A percentile compares a stretch with the other conserved stretches of the same genome.
phyloP scores from a whole-genome alignment of 129 eudicot genomes.

The Deinandra increscens region DNA sequence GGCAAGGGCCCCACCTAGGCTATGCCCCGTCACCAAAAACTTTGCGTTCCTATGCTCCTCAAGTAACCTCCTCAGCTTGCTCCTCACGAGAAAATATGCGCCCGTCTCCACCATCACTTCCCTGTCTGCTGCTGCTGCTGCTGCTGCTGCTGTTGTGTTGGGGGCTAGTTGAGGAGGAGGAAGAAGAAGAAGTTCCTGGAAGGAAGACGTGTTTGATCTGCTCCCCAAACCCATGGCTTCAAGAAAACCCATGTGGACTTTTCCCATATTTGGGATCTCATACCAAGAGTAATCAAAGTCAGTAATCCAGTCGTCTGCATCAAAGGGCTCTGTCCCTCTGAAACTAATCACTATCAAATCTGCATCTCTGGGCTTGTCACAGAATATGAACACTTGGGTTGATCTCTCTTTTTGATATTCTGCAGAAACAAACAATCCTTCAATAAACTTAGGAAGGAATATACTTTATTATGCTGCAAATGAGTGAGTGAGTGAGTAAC shows the following conservation, averaged over 20 bases:
- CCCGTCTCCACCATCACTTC: slow-evolving; percentile 30
- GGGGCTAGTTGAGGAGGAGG: too few relatives aligned
- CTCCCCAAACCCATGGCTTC: slow-evolving; percentile 89
- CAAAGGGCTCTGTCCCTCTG: slow-evolving; percentile 95
- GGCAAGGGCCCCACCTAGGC: slow-evolving; percentile 95
- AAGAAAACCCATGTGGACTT: slow-evolving; percentile 87
- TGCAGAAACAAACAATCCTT: slow-evolving; percentile 17
- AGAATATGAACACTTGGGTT: slow-evolving; percentile 80
- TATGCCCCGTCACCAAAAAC: slow-evolving; percentile 84
- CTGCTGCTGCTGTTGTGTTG: too few relatives aligned
- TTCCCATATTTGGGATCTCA: slow-evolving; percentile 70
- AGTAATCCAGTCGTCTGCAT: slow-evolving; percentile 86
- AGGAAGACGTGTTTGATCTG: slow-evolving; percentile 56
- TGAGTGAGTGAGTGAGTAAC: too few relatives aligned
- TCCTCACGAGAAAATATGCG: slow-evolving; percentile 60
- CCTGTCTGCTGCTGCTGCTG: too few relatives aligned
- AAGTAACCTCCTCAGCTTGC: slow-evolving; percentile 50
- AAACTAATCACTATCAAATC: slow-evolving; percentile 70
- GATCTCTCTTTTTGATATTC: slow-evolving; percentile 74
- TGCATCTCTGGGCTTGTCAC: slow-evolving; percentile 76
- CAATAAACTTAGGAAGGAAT: too few relatives aligned
- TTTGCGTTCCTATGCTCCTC: slow-evolving; percentile 68
- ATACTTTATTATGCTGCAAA: too few relatives aligned
- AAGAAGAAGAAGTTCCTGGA: slow-evolving; percentile 42
- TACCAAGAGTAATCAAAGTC: slow-evolving; percentile 96